phyloP scores from a whole-genome alignment of 495 filamentous ascomycete genomes.

The Lasiosphaeris hirsuta region DNA sequence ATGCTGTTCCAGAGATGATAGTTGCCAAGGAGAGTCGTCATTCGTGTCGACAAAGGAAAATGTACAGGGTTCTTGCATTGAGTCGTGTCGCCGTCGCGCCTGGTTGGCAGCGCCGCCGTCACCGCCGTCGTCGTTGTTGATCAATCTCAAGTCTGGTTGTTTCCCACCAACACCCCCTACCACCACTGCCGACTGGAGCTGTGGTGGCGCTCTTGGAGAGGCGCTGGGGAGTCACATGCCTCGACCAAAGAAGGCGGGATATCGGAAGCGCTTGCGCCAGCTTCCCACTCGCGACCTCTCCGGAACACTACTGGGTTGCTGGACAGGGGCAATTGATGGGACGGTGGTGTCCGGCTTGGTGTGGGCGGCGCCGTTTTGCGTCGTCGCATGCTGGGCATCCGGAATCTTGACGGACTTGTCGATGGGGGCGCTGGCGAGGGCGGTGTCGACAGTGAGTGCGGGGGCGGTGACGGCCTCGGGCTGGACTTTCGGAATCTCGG shows the following conservation, averaged over 20 bases:
- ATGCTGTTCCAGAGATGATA: slow-evolving; percentile 2
- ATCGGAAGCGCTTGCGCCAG: slow-evolving; percentile 29
- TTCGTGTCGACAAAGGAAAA: slow-evolving; percentile 27
- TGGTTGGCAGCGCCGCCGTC: neutral
- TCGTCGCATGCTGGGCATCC: slow-evolving; percentile 16
- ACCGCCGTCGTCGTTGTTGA: neutral
- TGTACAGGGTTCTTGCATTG: slow-evolving; percentile 29
- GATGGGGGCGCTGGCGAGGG: neutral
- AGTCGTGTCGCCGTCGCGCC: neutral
- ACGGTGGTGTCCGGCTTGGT: neutral
- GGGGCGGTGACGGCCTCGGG: slow-evolving; percentile 5
- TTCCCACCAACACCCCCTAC: slow-evolving; percentile 8
- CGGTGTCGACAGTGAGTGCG: slow-evolving; percentile 2
- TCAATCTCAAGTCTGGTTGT: neutral
- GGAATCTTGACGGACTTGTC: slow-evolving; percentile 14
- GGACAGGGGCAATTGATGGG: neutral
- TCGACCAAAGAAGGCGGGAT: slow-evolving; percentile 29
- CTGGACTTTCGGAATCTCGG: slow-evolving; percentile 10
- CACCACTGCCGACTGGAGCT: slow-evolving; percentile 6
- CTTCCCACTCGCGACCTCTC: slow-evolving; percentile 18
- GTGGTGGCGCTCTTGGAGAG: slow-evolving; percentile 7
- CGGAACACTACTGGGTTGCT: slow-evolving; percentile 4
- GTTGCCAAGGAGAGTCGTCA: slow-evolving; percentile 9
- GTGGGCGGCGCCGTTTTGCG: slow-evolving; percentile 14
- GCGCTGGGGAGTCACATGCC: slow-evolving; percentile 27